Conservation (phyloP, 148 eudicot genomes). For the Camellia japonica region DNA sequence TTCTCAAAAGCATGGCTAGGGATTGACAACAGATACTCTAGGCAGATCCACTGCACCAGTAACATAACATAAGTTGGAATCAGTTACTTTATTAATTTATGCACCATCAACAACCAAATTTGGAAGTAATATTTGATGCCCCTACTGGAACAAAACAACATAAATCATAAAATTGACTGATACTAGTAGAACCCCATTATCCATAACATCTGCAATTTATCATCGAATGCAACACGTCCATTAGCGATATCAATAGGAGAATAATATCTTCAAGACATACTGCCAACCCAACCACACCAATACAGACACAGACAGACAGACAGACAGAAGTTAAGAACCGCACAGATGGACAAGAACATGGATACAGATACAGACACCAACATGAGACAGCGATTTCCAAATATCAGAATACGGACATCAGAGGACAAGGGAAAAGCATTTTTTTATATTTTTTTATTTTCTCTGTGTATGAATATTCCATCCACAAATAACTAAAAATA, state of each 20-base stretch:
- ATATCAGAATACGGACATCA: no score
- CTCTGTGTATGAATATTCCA: no score
- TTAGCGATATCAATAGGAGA: neutral
- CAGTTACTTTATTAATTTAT: neutral
- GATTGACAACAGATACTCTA: slow-evolving; percentile 70
- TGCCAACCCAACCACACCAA: neutral
- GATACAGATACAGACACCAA: no score
- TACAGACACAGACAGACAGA: neutral
- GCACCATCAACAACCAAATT: neutral
- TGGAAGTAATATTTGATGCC: neutral
- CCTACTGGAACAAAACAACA: neutral
- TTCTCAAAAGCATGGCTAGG: slow-evolving; percentile 50
- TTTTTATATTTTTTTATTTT: no score
- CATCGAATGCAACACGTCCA: neutral
- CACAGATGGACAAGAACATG: no score
- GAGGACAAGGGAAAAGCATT: no score
- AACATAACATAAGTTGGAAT: slow-evolving; percentile 16
- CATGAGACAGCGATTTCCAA: no score
- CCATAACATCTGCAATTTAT: slow-evolving; percentile 10
- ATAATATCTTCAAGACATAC: neutral
- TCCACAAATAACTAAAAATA: no score
- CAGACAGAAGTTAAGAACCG: no score
- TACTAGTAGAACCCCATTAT: slow-evolving; percentile 10
- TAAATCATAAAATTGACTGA: neutral
- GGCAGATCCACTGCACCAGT: slow-evolving; percentile 73